These are phyloP conservation scores for Crithidia brevicula DNA, from an alignment of 208 protist genomes.

Conservation along the genomic window DNA sequence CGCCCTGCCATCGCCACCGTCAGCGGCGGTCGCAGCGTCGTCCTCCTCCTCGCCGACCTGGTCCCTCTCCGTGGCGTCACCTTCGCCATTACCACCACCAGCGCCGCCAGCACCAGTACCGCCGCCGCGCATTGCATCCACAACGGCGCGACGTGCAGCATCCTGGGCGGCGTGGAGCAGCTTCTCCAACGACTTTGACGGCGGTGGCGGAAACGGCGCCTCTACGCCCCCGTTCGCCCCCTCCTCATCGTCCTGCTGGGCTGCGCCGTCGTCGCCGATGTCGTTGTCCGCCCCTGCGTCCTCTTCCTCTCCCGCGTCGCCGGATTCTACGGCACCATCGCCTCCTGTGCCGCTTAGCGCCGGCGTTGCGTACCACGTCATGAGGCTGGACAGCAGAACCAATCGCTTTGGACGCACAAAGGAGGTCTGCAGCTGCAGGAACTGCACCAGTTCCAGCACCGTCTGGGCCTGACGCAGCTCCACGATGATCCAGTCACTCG, in stretches of 20 bases:
- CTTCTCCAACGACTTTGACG: constrained; percentile 20
- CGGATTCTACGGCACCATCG: constrained; percentile 11
- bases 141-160: constrained; percentile 18
- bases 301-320: constrained; percentile 1
- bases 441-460: constrained; percentile 79
- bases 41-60: constrained; percentile 17
- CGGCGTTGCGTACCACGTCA: constrained; percentile 91
- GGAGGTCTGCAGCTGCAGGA: constrained; percentile 55
- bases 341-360: constrained; percentile 39
- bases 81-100: constrained; percentile 25
- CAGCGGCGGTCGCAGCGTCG: constrained; percentile 31
- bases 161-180: constrained; percentile 24
- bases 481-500: constrained; percentile 81
- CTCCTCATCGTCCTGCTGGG: constrained; percentile 14
- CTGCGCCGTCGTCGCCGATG: constrained; percentile 34
- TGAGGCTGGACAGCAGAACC: constrained; percentile 86
- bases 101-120: constrained; percentile 13
- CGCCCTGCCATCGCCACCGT: constrained; percentile 18
- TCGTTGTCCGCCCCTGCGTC: constrained; percentile 25
- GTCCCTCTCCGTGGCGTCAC: constrained; percentile 9
- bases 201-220: constrained; percentile 49
- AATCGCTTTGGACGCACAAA: constrained; percentile 80
- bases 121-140: constrained; percentile 31
- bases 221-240: constrained; percentile 30
- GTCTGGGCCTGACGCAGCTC: constrained; percentile 84